These are phyloP conservation scores for Haplographium delicatum DNA, from an alignment of 495 filamentous ascomycete genomes.

Conservation along the genomic window DNA sequence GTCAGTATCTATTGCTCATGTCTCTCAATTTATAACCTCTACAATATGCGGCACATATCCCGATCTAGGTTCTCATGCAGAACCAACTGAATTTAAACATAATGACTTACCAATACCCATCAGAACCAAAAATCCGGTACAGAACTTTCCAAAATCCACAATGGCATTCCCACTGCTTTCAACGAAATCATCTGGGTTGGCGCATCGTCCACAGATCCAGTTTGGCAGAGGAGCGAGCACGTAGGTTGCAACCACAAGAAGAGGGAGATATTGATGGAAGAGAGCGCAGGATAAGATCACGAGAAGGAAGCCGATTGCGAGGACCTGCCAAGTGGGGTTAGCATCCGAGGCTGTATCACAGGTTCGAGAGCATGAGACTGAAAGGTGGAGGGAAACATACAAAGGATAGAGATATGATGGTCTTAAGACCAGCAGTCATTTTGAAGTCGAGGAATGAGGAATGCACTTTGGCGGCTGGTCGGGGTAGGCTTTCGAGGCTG, in stretches of 20 bases:
- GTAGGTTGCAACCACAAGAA: slow-evolving; percentile 94
- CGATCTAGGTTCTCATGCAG: not conserved
- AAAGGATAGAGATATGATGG: slow-evolving; percentile 97
- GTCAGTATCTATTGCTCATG: slow-evolving; percentile 3
- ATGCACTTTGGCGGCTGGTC: slow-evolving; percentile 9
- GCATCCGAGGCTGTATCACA: not conserved
- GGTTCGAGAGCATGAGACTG: not conserved
- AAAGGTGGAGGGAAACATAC: slow-evolving; percentile 41
- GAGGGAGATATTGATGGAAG: slow-evolving; percentile 85
- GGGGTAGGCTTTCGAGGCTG: slow-evolving; percentile 3
- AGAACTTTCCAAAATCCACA: slow-evolving; percentile 87
- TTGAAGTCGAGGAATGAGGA: slow-evolving; percentile 35
- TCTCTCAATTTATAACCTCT: not conserved
- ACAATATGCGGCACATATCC: too few relatives aligned
- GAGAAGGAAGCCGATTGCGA: slow-evolving; percentile 97
- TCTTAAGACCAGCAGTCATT: slow-evolving; percentile 93
- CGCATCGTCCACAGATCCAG: slow-evolving; percentile 84
- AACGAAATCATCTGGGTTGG: slow-evolving; percentile 96
- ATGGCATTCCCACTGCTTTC: slow-evolving; percentile 72
- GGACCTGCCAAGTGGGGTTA: slow-evolving; percentile 53
- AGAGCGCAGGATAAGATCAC: slow-evolving; percentile 97
- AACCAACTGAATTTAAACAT: not conserved
- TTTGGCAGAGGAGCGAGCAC: slow-evolving; percentile 90
- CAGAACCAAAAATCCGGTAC: slow-evolving; percentile 93
- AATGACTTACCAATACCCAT: slow-evolving; percentile 86